Percentiles rank a stretch among this genome's conserved stretches.
phyloP scores from a whole-genome alignment of 306 rosid genomes.

The Chamaecrista fasciculata region DNA sequence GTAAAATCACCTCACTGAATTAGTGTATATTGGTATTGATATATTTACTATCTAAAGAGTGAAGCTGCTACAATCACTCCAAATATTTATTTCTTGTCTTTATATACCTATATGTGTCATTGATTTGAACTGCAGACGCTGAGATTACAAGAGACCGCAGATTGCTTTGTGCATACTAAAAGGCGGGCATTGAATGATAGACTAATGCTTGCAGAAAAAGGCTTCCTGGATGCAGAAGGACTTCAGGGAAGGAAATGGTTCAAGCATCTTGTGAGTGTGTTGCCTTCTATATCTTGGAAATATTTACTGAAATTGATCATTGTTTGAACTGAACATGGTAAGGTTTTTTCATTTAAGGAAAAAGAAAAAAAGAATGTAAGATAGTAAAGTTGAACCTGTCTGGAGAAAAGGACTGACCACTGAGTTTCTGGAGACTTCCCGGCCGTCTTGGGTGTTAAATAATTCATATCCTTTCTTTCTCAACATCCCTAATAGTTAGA shows the following conservation, averaged over 20 bases:
- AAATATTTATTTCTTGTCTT: not conserved
- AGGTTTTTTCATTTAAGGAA: too few relatives aligned
- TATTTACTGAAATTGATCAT: not conserved
- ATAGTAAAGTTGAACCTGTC: not conserved
- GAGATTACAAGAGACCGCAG: slow-evolving; percentile 39
- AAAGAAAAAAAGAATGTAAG: too few relatives aligned
- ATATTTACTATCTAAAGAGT: not conserved
- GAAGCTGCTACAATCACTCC: not conserved
- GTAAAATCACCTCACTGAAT: not conserved
- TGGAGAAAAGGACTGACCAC: not conserved
- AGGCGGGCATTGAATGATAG: slow-evolving; percentile 68
- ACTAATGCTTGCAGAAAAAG: slow-evolving; percentile 69
- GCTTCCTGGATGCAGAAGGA: slow-evolving; percentile 67
- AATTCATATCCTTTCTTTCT: too few relatives aligned
- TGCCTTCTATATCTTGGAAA: not conserved
- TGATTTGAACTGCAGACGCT: slow-evolving; percentile 46
- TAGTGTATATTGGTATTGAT: not conserved
- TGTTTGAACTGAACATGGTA: not conserved
- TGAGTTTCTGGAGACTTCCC: too few relatives aligned
- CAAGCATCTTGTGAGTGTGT: slow-evolving; percentile 73
- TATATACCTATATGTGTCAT: slow-evolving; percentile 7
- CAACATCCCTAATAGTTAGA: too few relatives aligned
- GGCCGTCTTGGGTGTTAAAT: too few relatives aligned
- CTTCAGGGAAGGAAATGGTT: slow-evolving; percentile 61
- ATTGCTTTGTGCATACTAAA: slow-evolving; percentile 34